phyloP scores from a whole-genome alignment of 202 grass and related monocot genomes.

The Dendrocalamus latiflorus region DNA sequence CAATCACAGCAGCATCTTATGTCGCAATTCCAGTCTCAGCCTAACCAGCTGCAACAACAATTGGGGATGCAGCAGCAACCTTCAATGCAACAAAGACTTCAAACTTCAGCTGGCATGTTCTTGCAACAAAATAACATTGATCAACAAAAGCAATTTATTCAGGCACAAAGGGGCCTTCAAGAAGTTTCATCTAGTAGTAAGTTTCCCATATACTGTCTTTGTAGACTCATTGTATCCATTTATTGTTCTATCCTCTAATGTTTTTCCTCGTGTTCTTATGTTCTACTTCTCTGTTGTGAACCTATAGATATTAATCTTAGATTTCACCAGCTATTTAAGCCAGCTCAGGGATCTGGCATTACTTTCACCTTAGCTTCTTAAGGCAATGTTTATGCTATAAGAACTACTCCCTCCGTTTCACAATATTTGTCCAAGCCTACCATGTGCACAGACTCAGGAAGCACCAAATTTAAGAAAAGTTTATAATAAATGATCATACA shows the following conservation, averaged over 20 bases:
- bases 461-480: not conserved
- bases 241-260: not conserved
- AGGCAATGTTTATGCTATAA: not conserved
- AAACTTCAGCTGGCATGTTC: slow-evolving; percentile 57
- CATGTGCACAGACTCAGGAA: not conserved
- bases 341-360: not conserved
- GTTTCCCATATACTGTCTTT: slow-evolving; percentile 26
- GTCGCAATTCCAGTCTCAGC: slow-evolving; percentile 63
- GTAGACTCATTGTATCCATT: slow-evolving; percentile 13
- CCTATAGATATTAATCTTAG: not conserved
- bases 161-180: slow-evolving; percentile 49
- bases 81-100: slow-evolving; percentile 65
- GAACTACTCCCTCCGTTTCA: not conserved
- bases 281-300: not conserved
- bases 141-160: slow-evolving; percentile 73
- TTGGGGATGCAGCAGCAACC: slow-evolving; percentile 52
- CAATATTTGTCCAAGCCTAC: not conserved
- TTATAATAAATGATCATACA: not conserved
- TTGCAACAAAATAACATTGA: slow-evolving; percentile 54
- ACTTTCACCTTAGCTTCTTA: not conserved
- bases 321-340: slow-evolving; percentile 13
- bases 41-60: slow-evolving; percentile 62
- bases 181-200: slow-evolving; percentile 93
- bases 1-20: slow-evolving; percentile 73
- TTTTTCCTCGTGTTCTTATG: not conserved